A percentile compares a stretch with the other conserved stretches of the same genome.
These are phyloP conservation scores for Carex scoparia DNA, from an alignment of 176 grass and related monocot species.

Conservation along the genomic window DNA sequence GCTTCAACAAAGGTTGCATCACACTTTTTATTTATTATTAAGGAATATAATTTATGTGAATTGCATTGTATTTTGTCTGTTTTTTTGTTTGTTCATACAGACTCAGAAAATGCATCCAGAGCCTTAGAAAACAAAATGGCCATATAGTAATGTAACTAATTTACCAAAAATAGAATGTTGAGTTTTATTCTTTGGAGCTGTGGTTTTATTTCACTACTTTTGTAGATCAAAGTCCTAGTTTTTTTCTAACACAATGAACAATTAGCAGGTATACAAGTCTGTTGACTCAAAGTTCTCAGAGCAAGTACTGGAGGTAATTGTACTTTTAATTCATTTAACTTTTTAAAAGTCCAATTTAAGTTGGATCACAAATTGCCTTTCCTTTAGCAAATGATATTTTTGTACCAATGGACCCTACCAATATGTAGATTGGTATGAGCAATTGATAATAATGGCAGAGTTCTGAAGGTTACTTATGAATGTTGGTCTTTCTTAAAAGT, in stretches of 20 bases:
- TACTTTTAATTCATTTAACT: not conserved
- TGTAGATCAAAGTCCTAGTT: not conserved
- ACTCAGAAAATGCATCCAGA: not conserved
- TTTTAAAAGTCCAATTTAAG: not conserved
- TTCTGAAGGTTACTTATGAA: not conserved
- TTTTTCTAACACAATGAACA: not conserved
- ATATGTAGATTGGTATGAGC: not conserved
- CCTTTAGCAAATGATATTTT: not conserved
- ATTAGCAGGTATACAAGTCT: slow-evolving; percentile 75
- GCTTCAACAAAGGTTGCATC: slow-evolving; percentile 82
- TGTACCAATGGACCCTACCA: not conserved
- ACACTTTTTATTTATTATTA: not conserved
- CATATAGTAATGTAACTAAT: not conserved
- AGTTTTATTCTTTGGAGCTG: not conserved
- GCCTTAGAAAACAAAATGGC: not conserved
- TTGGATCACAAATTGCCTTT: not conserved
- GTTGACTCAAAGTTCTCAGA: slow-evolving; percentile 76
- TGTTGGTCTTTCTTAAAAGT: not conserved
- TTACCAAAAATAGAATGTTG: not conserved
- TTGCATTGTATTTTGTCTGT: not conserved
- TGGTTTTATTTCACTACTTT: not conserved
- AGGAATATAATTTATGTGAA: not conserved
- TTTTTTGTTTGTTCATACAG: not conserved
- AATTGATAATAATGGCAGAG: not conserved
- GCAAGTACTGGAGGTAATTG: slow-evolving; percentile 72